Evolutionary conservation across 768 basidiomycete genomes (phyloP), one percentile per base, ranked within the genome.

Genomic region (Termitomyces heimii): DNA sequence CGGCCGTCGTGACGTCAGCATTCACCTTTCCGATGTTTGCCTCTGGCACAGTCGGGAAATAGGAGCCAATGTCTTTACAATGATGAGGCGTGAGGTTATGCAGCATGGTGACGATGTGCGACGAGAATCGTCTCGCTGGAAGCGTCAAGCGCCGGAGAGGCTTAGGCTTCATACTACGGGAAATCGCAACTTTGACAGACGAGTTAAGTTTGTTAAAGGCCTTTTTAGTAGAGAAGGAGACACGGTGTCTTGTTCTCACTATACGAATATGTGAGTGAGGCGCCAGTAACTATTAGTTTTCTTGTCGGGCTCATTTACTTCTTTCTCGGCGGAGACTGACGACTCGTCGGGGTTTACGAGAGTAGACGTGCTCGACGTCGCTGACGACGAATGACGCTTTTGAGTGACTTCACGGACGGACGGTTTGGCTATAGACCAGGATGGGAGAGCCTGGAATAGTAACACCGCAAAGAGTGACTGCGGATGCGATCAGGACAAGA

Each of bases 381-480:
- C 31, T 20, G 47, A 48, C 2, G 47, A 1, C 6, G 47, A 48
- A 13, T 31, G 47, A 22, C 31, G 47, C n/a, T 48, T 31, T 12
- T 31, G 29, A 14, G 47, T 48, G n/a, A 32, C 4, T 20, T 24
- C 24, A 37, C 42, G 55, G 34, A 45, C 42, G 18, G 56, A 35
- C 31, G 56, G 56, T 12, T 28, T 57, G 12, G 32, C 26, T 0
- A 20, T 57, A 4, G 29, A 7, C 45, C 43, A 47, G 8, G 51
- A 53, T 1, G 56, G 56, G 7, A 53, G 31, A 1, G 18, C 44
- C 28, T 28, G 40, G 13, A 46, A n/a, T 10, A 57, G 7, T 31
- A 52, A 4, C 16, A 57, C 39, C 10, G 49, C 50, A 35, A 46
- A 50, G 18, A 52, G 3, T n/a, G 49, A 55, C 54, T 60, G 59